phyloP scores from a whole-genome alignment of 1,139 yeast species.

The Candida anutae region DNA sequence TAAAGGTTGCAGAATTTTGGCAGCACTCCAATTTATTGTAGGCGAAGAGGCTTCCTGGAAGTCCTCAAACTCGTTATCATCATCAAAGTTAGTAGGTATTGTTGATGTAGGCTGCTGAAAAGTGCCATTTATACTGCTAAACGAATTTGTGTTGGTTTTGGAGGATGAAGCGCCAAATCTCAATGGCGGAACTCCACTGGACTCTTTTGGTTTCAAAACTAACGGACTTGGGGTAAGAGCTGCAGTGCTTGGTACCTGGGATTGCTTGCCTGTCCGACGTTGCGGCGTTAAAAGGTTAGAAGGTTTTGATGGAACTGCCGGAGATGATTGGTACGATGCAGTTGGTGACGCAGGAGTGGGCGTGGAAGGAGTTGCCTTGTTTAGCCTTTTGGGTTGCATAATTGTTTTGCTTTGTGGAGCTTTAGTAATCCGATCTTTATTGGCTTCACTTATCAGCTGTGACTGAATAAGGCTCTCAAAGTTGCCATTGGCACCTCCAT shows the following conservation, averaged over 20 bases:
- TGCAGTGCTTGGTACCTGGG: constrained; percentile 1
- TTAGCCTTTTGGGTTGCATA: constrained; percentile 7
- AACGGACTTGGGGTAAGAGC: constrained; percentile 2
- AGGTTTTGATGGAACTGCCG: constrained; percentile 1
- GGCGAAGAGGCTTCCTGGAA: constrained; percentile 18
- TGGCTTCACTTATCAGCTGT: constrained; percentile 24
- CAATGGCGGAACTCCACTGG: constrained; percentile 11
- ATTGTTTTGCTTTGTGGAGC: constrained; percentile 17
- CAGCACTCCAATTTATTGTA: constrained; percentile 16
- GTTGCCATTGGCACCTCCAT: constrained; percentile 5
- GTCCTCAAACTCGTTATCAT: constrained; percentile 25
- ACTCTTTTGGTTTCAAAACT: constrained; percentile 7
- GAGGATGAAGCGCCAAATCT: constrained; percentile 19
- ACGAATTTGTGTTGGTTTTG: constrained; percentile 9
- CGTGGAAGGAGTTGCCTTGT: background rate
- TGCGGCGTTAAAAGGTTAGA: constrained; percentile 1
- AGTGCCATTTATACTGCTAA: constrained; percentile 16
- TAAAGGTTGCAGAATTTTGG: too few relatives aligned
- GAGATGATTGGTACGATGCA: constrained; percentile 1
- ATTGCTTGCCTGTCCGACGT: background rate
- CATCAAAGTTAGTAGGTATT: constrained; percentile 4
- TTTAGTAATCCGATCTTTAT: constrained; percentile 15
- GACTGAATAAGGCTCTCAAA: constrained; percentile 28
- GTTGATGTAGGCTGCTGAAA: constrained; percentile 2
- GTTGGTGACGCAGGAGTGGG: constrained; percentile 6